These are phyloP conservation scores for Hyparrhenia diplandra DNA, from an alignment of 176 grass and related monocot species.

Conservation along the genomic window DNA sequence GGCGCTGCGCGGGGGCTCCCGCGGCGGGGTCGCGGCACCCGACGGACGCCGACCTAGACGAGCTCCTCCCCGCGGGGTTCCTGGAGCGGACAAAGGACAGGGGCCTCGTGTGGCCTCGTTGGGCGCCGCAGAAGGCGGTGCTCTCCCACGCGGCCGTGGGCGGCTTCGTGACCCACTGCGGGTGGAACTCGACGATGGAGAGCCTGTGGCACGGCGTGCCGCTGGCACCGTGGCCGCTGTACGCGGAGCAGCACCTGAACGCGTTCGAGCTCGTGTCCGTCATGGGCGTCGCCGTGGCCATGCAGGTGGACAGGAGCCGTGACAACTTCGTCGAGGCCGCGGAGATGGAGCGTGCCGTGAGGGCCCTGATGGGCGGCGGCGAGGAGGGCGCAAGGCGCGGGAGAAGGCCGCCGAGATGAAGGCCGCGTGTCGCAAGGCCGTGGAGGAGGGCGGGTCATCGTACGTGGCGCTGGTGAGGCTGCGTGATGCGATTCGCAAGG, in stretches of 20 bases:
- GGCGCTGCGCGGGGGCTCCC: slow-evolving; percentile 19
- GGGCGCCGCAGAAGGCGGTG: slow-evolving; percentile 50
- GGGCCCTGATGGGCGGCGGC: slow-evolving; percentile 26
- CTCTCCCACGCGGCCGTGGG: slow-evolving; percentile 41
- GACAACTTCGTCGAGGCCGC: slow-evolving; percentile 29
- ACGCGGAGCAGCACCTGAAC: slow-evolving; percentile 71
- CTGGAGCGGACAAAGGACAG: slow-evolving; percentile 32
- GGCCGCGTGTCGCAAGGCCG: slow-evolving; percentile 25
- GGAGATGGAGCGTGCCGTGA: slow-evolving; percentile 45
- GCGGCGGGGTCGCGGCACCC: neutral
- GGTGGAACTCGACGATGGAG: slow-evolving; percentile 83
- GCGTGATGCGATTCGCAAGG: slow-evolving; percentile 3
- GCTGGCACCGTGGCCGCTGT: slow-evolving; percentile 44
- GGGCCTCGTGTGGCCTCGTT: slow-evolving; percentile 36
- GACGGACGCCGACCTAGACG: neutral
- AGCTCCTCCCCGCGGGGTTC: slow-evolving; percentile 48
- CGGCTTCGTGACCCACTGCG: slow-evolving; percentile 75
- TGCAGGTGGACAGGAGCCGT: slow-evolving; percentile 6
- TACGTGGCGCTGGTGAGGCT: slow-evolving; percentile 8
- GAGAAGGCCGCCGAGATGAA: slow-evolving; percentile 34
- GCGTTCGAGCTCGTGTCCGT: slow-evolving; percentile 32
- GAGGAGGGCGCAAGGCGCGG: slow-evolving; percentile 35
- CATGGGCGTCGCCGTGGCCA: slow-evolving; percentile 26
- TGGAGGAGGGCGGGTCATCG: slow-evolving; percentile 31
- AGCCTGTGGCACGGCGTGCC: slow-evolving; percentile 49